A percentile compares a stretch with the other conserved stretches of the same genome.
These are phyloP conservation scores for Cordyceps cicadae DNA, from an alignment of 2,329 filamentous ascomycete species.

Conservation along the genomic window DNA sequence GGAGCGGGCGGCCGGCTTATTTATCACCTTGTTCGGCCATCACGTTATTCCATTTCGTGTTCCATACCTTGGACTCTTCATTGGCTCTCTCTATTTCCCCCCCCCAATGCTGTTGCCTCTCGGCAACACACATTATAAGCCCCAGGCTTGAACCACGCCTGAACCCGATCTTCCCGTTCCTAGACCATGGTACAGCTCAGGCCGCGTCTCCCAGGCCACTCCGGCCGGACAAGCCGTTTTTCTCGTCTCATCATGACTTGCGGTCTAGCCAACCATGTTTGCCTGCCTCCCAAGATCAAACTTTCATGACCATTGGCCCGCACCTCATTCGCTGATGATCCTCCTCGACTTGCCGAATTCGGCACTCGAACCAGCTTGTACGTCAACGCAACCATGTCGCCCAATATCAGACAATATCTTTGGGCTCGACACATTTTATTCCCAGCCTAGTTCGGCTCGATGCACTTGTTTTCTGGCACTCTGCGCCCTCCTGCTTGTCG, in stretches of 20 bases:
- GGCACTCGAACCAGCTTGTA: not conserved
- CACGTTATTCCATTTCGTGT: not conserved
- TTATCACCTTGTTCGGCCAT: not conserved
- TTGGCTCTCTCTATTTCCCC: not conserved
- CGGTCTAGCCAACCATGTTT: not conserved
- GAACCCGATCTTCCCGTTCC: not conserved
- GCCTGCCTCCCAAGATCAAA: not conserved
- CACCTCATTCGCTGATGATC: not conserved
- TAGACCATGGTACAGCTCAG: not conserved
- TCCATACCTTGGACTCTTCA: not conserved
- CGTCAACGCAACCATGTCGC: not conserved
- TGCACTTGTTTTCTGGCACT: not conserved
- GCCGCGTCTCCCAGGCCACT: not conserved
- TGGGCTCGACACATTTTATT: not conserved
- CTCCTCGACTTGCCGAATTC: not conserved
- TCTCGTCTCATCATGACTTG: not conserved
- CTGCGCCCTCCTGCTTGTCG: not conserved
- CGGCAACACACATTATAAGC: not conserved
- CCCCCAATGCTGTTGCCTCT: not conserved
- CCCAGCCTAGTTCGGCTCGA: not conserved
- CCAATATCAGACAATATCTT: not conserved
- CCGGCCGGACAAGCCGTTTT: not conserved
- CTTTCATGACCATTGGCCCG: not conserved
- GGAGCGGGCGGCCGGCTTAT: constrained; percentile 1
- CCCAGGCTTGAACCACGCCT: not conserved